Base-by-base conservation (phyloP, 306 rosid species). In the Prunus armeniaca region DNA sequence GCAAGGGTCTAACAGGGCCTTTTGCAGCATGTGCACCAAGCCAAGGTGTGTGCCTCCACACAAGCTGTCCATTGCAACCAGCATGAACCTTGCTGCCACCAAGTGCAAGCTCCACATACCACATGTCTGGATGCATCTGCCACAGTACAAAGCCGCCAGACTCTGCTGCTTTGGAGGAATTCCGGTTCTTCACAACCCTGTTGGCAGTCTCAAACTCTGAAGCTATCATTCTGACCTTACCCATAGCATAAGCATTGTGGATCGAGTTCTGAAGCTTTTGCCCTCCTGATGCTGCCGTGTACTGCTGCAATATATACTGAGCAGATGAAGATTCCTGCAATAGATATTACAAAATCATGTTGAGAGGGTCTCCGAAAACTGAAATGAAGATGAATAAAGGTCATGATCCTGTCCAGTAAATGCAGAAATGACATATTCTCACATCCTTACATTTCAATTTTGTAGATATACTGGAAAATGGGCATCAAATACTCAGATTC, bases 11-110 rank as follows among this genome's bases (percentile, higher is more conserved):
- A 72, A 96, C 98, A 0, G 99, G 99, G 46, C 99, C 99, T 84
- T 96, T 96, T 0, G 99, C 98, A 1, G 99, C 97, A 54, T 96
- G 99, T 2, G 99, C 96, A 67, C 99, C 99, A 3, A 92, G 93
- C 99, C 99, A 96, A 17, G 99, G 99, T 0, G 99, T 96, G 88
- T 96, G 99, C 71, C 99, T 86, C 99, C 99, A 96, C 19, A 96
- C 99, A 18, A 96, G 91, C 76, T 90, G 83, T 60, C 99, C 98
- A 15, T 96, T 96, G 90, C 98, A 96, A 73, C 99, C 99, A 6
- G 99, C 99, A 52, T 89, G 99, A 79, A 96, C 99, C 88, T 96
- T 96, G 87, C 96, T 96, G 49, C 93, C 99, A 52, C 98, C 99
- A 55, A 96, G 88, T 66, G 98, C 99, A 78, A 96, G 99, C 84